Evolutionary conservation across 2,329 filamentous ascomycete species (phyloP).

Genomic region (Colletotrichum noveboracense): DNA sequence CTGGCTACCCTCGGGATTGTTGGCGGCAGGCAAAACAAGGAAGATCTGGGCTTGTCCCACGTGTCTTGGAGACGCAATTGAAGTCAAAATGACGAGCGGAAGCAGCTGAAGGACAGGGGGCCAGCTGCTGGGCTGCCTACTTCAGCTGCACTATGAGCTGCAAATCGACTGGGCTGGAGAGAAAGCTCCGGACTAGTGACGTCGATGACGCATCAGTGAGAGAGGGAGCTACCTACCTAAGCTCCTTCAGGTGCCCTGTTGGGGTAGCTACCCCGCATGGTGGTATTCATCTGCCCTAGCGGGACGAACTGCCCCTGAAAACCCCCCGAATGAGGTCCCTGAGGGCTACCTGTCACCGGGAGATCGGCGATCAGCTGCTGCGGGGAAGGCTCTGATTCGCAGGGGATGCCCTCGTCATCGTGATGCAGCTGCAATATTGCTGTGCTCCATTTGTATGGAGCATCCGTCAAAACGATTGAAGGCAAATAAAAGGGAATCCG

Average conservation of each 20-base stretch:
- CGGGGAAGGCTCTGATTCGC: background rate
- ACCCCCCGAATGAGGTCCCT: background rate
- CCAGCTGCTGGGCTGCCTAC: background rate
- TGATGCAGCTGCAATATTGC: background rate
- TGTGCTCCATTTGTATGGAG: background rate
- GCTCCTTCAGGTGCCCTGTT: background rate
- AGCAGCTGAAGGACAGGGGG: background rate
- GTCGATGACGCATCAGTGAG: background rate
- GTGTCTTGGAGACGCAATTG: background rate
- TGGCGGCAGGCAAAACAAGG: background rate
- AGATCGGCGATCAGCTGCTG: conserved; percentile 10
- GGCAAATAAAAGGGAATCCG: rapidly evolving
- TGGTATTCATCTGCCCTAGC: background rate
- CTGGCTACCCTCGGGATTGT: background rate
- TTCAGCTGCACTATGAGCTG: background rate
- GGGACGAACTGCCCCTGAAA: background rate
- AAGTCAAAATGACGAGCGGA: conserved; percentile 4
- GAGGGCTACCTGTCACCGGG: background rate
- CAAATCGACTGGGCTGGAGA: background rate
- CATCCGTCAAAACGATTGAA: background rate
- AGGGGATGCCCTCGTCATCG: conserved; percentile 2
- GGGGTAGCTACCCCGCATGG: background rate
- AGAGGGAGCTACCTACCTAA: background rate
- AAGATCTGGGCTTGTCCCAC: background rate
- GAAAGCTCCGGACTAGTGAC: conserved; percentile 17